Conservation (phyloP, 805 yeast species). For the Naumovozyma castellii region DNA sequence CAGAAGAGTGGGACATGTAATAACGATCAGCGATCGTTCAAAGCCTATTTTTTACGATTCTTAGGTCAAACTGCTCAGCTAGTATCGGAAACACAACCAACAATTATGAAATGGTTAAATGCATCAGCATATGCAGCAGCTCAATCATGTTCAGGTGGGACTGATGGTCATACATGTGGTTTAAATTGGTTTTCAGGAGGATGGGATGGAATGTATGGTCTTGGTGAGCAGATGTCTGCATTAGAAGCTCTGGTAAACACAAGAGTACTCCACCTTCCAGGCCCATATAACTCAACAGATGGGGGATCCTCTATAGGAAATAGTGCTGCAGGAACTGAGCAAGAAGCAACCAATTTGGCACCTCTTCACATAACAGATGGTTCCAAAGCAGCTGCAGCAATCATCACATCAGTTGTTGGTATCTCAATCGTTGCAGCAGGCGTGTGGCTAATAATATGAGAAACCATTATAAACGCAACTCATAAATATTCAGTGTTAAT, state of each 20-base stretch:
- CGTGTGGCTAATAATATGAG: conserved; percentile 34
- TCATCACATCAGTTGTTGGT: conserved; percentile 49
- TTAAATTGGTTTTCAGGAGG: conserved; percentile 48
- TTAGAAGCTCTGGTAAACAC: conserved; percentile 48
- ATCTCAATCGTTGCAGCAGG: conserved; percentile 33
- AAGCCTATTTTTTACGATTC: conserved; percentile 67
- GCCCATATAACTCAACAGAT: conserved; percentile 49
- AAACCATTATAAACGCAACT: not conserved
- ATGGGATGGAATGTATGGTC: conserved; percentile 68
- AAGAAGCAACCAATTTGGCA: conserved; percentile 27
- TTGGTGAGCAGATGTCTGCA: conserved; percentile 86
- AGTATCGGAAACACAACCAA: conserved; percentile 41
- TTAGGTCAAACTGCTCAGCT: conserved; percentile 63
- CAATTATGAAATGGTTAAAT: conserved; percentile 29
- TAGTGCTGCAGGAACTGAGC: conserved; percentile 53
- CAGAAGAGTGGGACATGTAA: conserved; percentile 55
- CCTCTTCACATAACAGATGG: conserved; percentile 36
- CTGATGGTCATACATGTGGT: conserved; percentile 84
- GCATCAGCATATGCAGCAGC: conserved; percentile 65
- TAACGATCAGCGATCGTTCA: conserved; percentile 81
- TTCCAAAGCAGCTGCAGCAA: conserved; percentile 57
- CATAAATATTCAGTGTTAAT: too few relatives aligned
- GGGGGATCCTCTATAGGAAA: conserved; percentile 68
- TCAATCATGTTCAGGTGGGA: conserved; percentile 73
- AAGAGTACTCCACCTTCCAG: conserved; percentile 28